Conservation (phyloP, 2,329 filamentous ascomycete genomes). For the Colletotrichum plurivorum region DNA sequence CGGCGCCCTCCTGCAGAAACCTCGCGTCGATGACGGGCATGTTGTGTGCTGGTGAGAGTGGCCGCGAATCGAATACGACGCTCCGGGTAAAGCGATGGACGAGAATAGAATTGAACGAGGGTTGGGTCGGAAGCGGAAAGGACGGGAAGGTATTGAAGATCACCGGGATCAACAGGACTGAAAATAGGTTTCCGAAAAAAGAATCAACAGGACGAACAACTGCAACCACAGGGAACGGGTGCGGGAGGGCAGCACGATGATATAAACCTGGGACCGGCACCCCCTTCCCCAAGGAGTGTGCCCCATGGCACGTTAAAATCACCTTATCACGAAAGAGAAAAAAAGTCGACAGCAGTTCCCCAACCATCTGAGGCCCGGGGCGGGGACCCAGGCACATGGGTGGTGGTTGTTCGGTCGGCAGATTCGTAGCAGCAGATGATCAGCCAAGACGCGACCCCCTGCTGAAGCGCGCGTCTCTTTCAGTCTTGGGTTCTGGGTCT, state of each 20-base stretch:
- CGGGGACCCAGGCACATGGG: no score
- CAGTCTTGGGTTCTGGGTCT: no score
- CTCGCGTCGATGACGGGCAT: slow-evolving; percentile 37
- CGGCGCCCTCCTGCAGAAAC: slow-evolving; percentile 19
- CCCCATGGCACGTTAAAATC: background rate
- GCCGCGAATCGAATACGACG: background rate
- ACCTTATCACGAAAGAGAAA: background rate
- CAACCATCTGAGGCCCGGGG: no score
- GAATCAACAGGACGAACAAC: background rate
- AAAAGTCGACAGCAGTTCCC: no score
- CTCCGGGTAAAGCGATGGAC: background rate
- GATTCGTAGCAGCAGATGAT: no score
- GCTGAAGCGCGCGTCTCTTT: slow-evolving; percentile 33
- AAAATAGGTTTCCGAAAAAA: background rate
- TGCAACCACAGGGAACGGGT: background rate
- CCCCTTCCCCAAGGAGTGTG: no score
- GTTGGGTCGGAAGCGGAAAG: background rate
- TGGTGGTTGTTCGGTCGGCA: no score
- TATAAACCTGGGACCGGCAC: background rate
- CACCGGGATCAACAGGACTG: slow-evolving; percentile 28
- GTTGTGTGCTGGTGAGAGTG: no score
- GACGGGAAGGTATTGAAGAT: slow-evolving; percentile 15
- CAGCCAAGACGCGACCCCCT: no score
- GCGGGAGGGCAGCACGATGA: background rate
- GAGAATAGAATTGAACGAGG: background rate